Evolutionary conservation across 495 filamentous ascomycete species (phyloP).

Genomic region (Chaetomium fimeti): DNA sequence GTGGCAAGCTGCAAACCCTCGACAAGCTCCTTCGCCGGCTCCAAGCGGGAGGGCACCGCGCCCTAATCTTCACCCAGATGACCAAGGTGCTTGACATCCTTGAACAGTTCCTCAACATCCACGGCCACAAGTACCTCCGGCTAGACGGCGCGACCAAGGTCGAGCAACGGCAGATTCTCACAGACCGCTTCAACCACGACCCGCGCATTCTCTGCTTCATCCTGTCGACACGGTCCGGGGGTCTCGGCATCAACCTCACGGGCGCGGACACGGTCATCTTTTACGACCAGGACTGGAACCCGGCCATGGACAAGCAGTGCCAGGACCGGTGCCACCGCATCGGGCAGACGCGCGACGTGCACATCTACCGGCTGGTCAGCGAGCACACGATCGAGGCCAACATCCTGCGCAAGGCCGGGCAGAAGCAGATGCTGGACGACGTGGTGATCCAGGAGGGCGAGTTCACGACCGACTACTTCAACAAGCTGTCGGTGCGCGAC

Average conservation of each 20-base stretch:
- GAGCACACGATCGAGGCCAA: slow-evolving; percentile 99
- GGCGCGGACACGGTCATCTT: slow-evolving; percentile 99
- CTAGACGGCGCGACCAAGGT: slow-evolving; percentile 93
- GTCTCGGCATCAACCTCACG: slow-evolving; percentile 93
- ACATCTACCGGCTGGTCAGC: slow-evolving; percentile 95
- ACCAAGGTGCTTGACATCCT: slow-evolving; percentile 97
- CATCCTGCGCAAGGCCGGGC: slow-evolving; percentile 91
- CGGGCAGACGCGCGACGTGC: slow-evolving; percentile 95
- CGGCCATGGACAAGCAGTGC: slow-evolving; percentile 99
- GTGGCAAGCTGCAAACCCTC: slow-evolving; percentile 91
- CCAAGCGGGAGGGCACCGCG: slow-evolving; percentile 86
- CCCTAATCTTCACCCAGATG: slow-evolving; percentile 99
- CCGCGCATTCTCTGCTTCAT: slow-evolving; percentile 91
- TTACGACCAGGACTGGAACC: slow-evolving; percentile 99
- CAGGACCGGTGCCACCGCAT: slow-evolving; percentile 98
- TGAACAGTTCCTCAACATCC: slow-evolving; percentile 97
- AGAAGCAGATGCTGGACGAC: slow-evolving; percentile 97
- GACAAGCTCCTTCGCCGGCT: slow-evolving; percentile 82
- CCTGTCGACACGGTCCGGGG: slow-evolving; percentile 89
- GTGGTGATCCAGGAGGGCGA: slow-evolving; percentile 98
- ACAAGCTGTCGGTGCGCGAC: slow-evolving; percentile 70
- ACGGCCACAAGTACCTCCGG: slow-evolving; percentile 87
- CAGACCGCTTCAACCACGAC: slow-evolving; percentile 96
- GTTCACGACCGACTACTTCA: slow-evolving; percentile 98
- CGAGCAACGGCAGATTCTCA: slow-evolving; percentile 91